These are phyloP conservation scores for Penicillium nordicum DNA, from an alignment of 2,329 filamentous ascomycete species.

Conservation along the genomic window DNA sequence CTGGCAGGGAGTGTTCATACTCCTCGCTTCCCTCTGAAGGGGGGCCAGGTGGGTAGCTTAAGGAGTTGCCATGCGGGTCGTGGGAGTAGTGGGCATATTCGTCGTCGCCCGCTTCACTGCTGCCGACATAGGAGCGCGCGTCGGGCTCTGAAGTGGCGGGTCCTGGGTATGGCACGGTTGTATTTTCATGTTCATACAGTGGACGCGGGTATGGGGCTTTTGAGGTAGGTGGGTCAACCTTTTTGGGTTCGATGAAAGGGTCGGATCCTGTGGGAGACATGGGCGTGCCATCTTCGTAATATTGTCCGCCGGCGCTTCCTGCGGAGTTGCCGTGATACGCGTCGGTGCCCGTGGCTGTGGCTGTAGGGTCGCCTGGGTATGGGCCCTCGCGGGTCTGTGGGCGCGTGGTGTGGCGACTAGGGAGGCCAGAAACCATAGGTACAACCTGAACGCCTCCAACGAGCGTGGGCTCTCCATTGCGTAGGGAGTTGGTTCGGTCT, in stretches of 20 bases:
- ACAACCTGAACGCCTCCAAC: constrained; percentile 94
- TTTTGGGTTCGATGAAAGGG: constrained; percentile 55
- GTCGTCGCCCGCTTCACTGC: constrained; percentile 64
- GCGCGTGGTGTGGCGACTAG: constrained; percentile 49
- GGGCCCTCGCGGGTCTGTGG: constrained; percentile 48
- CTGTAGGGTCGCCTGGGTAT: constrained; percentile 36
- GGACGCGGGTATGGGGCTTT: constrained; percentile 29
- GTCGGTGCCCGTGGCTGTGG: constrained; percentile 31
- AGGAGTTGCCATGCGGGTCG: constrained; percentile 60
- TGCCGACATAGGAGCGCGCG: constrained; percentile 48
- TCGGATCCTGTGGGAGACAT: constrained; percentile 58
- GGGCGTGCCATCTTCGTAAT: constrained; percentile 48
- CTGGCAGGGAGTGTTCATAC: constrained; percentile 49
- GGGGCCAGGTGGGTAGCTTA: constrained; percentile 50
- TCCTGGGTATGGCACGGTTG: constrained; percentile 29
- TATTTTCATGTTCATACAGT: constrained; percentile 41
- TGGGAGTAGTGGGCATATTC: constrained; percentile 66
- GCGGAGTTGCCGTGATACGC: constrained; percentile 15
- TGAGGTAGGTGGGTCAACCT: constrained; percentile 25
- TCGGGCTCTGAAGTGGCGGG: constrained; percentile 46
- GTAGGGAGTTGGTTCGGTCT: constrained; percentile 77
- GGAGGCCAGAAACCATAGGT: constrained; percentile 75
- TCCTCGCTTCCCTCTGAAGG: constrained; percentile 53
- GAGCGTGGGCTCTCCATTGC: constrained; percentile 81
- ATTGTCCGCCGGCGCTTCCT: constrained; percentile 43